Base-by-base conservation (phyloP, 148 eudicot genomes). In the Camellia japonica region DNA sequence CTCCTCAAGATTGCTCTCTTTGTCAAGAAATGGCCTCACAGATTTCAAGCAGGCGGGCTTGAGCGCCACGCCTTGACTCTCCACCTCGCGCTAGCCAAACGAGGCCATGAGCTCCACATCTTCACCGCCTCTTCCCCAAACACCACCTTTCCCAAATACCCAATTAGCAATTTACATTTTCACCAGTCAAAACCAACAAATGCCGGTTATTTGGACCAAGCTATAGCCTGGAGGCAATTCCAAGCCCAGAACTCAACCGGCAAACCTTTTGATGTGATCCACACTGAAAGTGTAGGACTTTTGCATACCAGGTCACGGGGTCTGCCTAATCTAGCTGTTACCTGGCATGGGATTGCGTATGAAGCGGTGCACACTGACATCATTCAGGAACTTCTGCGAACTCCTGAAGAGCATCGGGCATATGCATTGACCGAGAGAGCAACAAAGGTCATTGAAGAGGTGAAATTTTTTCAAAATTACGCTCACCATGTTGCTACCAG, bases 281-380 rank as follows among this genome's bases (percentile, higher is more conserved):
- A 89, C 54, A 89, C 88, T 0, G 91, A 89, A 68, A 89, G 91
- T 18, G 87, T 89, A 7, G 87, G 83, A 43, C 87, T 89, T 1
- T 47, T 73, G 85, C 83, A 89, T 52, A 86, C 84, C 6, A 74
- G 91, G 71, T 71, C 91, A 0, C 30, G 78, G 52, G 81, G 81
- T 56, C 10, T 89, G 43, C 46, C 73, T 23, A 89, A 89, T 56
- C 69, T 89, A 6, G 91, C 89, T 44, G 89, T 85, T 41, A 79
- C 74, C 70, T 89, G 91, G 88, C 91, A 89, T n/a, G 91, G 91
- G n/a, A 89, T 89, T 43, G 89, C 88, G 0, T 89, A 86, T 42
- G 91, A 89, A 78, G 63, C 88, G 3, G 80, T 89, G 71, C 89
- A 89, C 68, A 77, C 89, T 0, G 91, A 89, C 62, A 87, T 89